Evolutionary conservation across 768 basidiomycete species (phyloP).

Genomic region (Nevesoporus exiguus): DNA sequence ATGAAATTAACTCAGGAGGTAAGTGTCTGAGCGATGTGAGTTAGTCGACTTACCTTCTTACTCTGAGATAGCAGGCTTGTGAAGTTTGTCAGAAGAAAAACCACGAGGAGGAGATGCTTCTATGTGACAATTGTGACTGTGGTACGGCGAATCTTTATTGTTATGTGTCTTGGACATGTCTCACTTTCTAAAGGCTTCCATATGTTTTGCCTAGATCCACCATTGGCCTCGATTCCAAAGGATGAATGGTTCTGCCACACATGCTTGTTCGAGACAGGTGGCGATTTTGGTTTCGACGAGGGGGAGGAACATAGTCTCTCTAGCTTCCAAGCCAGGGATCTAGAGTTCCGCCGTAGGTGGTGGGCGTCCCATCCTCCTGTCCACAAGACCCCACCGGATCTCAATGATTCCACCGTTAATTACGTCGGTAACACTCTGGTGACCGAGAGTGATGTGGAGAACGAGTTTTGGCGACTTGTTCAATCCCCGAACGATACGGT

Average conservation of each 20-base stretch:
- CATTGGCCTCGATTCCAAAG: constrained; percentile 78
- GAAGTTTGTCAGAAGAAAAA: constrained; percentile 92
- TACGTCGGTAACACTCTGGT: constrained; percentile 59
- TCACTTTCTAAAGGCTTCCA: constrained; percentile 70
- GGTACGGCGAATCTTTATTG: constrained; percentile 41
- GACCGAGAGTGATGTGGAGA: constrained; percentile 90
- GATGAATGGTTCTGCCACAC: constrained; percentile 96
- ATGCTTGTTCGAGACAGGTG: constrained; percentile 87
- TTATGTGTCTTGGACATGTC: constrained; percentile 13
- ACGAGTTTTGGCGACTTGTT: constrained; percentile 96
- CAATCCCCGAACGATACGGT: constrained; percentile 88
- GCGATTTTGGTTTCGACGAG: constrained; percentile 97
- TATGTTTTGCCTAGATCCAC: constrained; percentile 95
- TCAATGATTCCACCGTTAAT: constrained; percentile 50
- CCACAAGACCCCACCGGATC: constrained; percentile 29
- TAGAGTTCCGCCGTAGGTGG: constrained; percentile 87
- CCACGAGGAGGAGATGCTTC: constrained; percentile 85
- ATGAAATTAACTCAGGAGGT: constrained; percentile 52
- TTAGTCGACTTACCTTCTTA: constrained; percentile 16
- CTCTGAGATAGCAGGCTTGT: constrained; percentile 64
- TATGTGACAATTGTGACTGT: constrained; percentile 85
- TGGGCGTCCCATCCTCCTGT: constrained; percentile 73
- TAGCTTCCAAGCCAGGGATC: constrained; percentile 88
- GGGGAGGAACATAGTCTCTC: constrained; percentile 93
- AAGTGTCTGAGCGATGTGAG: constrained; percentile 24